Evolutionary conservation across 2,329 filamentous ascomycete genomes (phyloP).

Genomic region (Colletotrichum simmondsii): DNA sequence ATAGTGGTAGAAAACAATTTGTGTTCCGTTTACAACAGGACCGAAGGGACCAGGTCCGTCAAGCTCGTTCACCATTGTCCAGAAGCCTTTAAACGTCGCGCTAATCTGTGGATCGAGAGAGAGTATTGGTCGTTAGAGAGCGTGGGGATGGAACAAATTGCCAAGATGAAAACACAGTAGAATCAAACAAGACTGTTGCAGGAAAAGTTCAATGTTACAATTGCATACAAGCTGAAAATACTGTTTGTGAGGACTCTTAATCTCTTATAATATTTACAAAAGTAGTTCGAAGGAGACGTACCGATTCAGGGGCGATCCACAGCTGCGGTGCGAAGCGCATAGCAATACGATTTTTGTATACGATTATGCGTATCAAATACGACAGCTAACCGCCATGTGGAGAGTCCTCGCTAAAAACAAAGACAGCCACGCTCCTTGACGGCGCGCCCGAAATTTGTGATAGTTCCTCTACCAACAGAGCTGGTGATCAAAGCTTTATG

Average conservation of each 20-base stretch:
- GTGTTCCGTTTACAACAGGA: conserved; percentile 23
- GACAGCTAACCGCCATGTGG: background rate
- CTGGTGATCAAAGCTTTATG: background rate
- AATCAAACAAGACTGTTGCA: too few species aligned
- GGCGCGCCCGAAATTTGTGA: background rate
- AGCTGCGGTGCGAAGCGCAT: background rate
- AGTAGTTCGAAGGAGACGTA: too few species aligned
- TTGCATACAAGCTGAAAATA: background rate
- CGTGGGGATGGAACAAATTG: background rate
- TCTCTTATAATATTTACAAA: background rate
- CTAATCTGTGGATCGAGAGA: background rate
- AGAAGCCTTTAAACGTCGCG: background rate
- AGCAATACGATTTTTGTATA: background rate
- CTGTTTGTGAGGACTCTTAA: background rate
- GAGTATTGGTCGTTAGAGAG: background rate
- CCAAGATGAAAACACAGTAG: too few species aligned
- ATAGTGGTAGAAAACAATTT: conserved; percentile 28
- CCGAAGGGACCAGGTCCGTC: conserved; percentile 21
- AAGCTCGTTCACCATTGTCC: conserved; percentile 13
- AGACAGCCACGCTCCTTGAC: background rate
- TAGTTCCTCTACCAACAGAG: background rate
- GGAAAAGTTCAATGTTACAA: too few species aligned
- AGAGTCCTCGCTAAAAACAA: background rate
- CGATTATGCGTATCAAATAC: background rate
- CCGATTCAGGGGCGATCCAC: background rate